These are phyloP conservation scores for Apophysomyces elegans DNA, from an alignment of 371 early-diverging fungal species.

Conservation along the genomic window DNA sequence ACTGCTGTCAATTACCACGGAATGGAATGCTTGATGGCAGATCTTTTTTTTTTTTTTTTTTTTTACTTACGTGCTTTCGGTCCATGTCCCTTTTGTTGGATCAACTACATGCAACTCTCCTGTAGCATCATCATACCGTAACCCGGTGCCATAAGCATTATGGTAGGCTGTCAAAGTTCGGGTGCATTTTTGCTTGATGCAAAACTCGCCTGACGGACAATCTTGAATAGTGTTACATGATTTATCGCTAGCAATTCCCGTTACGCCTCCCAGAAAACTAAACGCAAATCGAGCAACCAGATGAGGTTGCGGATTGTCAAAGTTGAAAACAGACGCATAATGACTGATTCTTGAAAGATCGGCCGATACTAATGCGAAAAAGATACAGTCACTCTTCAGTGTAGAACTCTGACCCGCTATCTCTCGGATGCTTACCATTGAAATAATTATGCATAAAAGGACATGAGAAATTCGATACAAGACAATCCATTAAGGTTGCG, in stretches of 20 bases:
- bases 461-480: slow-evolving; percentile 71
- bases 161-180: slow-evolving; percentile 63
- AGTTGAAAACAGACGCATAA: slow-evolving; percentile 50
- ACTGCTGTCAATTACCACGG: not conserved
- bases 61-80: slow-evolving; percentile 70
- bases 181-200: slow-evolving; percentile 59
- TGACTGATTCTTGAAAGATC: slow-evolving; percentile 38
- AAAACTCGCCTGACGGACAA: slow-evolving; percentile 49
- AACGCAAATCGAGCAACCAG: slow-evolving; percentile 44
- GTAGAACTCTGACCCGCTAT: not conserved
- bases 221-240: slow-evolving; percentile 39
- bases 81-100: slow-evolving; percentile 67
- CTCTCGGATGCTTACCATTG: slow-evolving; percentile 47
- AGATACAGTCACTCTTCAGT: not conserved
- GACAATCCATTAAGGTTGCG: slow-evolving; percentile 63
- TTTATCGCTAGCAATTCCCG: slow-evolving; percentile 35
- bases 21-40: not conserved
- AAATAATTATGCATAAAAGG: slow-evolving; percentile 60
- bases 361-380: slow-evolving; percentile 26
- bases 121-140: slow-evolving; percentile 58
- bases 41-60: too few species aligned
- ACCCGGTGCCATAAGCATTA: slow-evolving; percentile 76
- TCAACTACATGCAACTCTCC: slow-evolving; percentile 60
- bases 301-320: slow-evolving; percentile 43
- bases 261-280: slow-evolving; percentile 60